A percentile compares a stretch with the other conserved stretches of the same genome.
Conservation (phyloP, 306 rosid species). For the Casuarina glauca region DNA sequence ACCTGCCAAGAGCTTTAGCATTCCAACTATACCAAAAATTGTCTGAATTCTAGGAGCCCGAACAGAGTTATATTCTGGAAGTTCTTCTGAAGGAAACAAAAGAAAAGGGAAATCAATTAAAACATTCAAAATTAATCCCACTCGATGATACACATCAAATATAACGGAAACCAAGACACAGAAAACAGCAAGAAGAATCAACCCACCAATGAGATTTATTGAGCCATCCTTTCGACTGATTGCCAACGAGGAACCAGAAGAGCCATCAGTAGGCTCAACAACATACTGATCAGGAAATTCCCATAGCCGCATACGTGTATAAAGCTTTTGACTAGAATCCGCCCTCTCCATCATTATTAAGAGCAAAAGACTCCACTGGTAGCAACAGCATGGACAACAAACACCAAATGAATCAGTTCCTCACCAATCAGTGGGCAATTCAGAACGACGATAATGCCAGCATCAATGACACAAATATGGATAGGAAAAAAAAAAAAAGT, state of each 20-base stretch:
- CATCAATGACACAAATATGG: not conserved
- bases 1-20: constrained; percentile 89
- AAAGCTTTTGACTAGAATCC: constrained; percentile 80
- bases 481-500: not conserved
- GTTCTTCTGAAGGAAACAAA: constrained; percentile 51
- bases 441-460: not conserved
- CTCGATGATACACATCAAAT: not conserved
- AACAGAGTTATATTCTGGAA: constrained; percentile 66
- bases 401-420: not conserved
- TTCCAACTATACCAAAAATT: constrained; percentile 80
- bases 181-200: not conserved
- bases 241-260: constrained; percentile 72
- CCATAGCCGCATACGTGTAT: constrained; percentile 89
- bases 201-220: constrained; percentile 75
- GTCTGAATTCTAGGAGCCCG: constrained; percentile 78
- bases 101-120: constrained; percentile 12
- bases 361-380: constrained; percentile 26
- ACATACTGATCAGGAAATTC: constrained; percentile 88
- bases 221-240: constrained; percentile 78
- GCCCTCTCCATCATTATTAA: constrained; percentile 81
- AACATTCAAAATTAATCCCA: not conserved
- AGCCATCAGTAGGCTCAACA: constrained; percentile 91
- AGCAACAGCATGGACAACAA: constrained; percentile 4
- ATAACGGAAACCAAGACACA: constrained; percentile 2
- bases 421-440: not conserved